Base-by-base conservation (phyloP, 2,329 filamentous ascomycete species). In the Cladosporium phlei region DNA sequence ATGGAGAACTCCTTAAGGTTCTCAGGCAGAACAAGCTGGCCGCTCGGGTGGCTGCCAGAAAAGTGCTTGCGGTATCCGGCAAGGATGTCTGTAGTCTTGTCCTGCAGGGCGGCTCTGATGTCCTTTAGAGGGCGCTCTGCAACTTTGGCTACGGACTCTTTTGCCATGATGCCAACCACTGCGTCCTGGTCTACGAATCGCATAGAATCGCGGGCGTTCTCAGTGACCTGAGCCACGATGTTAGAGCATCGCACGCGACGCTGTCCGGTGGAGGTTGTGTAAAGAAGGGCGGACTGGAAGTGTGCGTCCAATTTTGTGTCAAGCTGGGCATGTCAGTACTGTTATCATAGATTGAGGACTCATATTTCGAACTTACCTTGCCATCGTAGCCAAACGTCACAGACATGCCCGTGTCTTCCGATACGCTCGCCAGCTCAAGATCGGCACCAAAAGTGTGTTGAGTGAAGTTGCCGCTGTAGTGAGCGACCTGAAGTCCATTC, bases 121-220 rank as follows among this genome's bases (percentile, higher is more conserved):
- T 97, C 91, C 60, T 95, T 95, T 46, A 96, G 75, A 5, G 80
- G 73, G 66, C 82, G 69, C 74, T 94, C 69, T 9, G 52, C 54
- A 56, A 95, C 83, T 65, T 88, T 89, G n/a, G 86, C 83, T 30
- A 88, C 86, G 29, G 90, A 88, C 66, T 98, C 91, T 72, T 97
- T 97, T 35, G 91, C 89, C 49, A 98, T 80, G 48, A 97, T 80
- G 28, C 81, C 80, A 49, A 91, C 79, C 19, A 98, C 88, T 5
- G 93, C 90, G 66, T 98, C 93, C 65, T 98, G 91, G 62, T 98
- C 93, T 30, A 97, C 84, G 63, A 89, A 93, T 61, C 90, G 93
- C 80, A 97, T 88, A 19, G 76, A 77, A 51, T 95, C 89, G 52
- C 86, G 80, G 10, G 88, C 83, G 46, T 82, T 83, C 55, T 96